These are phyloP conservation scores for Globisporangium heterothallicum DNA, from an alignment of 352 stramenopile genomes.

Conservation along the genomic window DNA sequence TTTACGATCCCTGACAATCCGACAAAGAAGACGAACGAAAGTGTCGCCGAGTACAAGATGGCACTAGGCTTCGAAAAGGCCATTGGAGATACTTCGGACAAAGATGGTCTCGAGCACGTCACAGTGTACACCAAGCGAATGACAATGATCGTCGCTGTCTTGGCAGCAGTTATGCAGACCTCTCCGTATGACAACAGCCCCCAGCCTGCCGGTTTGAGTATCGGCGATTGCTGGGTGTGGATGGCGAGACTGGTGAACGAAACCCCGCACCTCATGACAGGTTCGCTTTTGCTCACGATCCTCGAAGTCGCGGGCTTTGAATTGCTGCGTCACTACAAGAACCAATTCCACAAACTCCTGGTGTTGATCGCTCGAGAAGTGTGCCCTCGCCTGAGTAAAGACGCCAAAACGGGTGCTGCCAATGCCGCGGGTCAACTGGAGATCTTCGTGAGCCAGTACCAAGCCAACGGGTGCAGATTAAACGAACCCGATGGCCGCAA, in stretches of 20 bases:
- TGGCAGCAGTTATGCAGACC: conserved; percentile 70
- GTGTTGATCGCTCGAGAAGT: conserved; percentile 63
- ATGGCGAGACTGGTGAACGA: conserved; percentile 66
- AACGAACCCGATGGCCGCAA: conserved; percentile 57
- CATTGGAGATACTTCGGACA: conserved; percentile 51
- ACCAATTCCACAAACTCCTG: conserved; percentile 75
- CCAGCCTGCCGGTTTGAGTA: conserved; percentile 41
- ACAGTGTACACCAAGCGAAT: conserved; percentile 78
- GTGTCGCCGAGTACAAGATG: conserved; percentile 58
- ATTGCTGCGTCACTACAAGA: conserved; percentile 54
- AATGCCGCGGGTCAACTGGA: conserved; percentile 69
- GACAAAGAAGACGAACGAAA: conserved; percentile 45
- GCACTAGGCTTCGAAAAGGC: conserved; percentile 62
- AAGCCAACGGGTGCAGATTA: conserved; percentile 47
- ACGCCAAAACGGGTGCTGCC: conserved; percentile 65
- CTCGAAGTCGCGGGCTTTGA: conserved; percentile 76
- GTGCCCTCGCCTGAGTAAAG: conserved; percentile 58
- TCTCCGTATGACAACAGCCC: conserved; percentile 48
- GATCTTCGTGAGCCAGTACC: conserved; percentile 70
- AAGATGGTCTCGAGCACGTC: conserved; percentile 60
- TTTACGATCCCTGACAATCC: conserved; percentile 67
- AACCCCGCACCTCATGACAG: conserved; percentile 66
- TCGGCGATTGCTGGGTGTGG: conserved; percentile 73
- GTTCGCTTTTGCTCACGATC: conserved; percentile 60
- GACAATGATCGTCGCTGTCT: conserved; percentile 66